Evolutionary conservation across 495 filamentous ascomycete species (phyloP).

Genomic region (Aspergillus nanangensis): DNA sequence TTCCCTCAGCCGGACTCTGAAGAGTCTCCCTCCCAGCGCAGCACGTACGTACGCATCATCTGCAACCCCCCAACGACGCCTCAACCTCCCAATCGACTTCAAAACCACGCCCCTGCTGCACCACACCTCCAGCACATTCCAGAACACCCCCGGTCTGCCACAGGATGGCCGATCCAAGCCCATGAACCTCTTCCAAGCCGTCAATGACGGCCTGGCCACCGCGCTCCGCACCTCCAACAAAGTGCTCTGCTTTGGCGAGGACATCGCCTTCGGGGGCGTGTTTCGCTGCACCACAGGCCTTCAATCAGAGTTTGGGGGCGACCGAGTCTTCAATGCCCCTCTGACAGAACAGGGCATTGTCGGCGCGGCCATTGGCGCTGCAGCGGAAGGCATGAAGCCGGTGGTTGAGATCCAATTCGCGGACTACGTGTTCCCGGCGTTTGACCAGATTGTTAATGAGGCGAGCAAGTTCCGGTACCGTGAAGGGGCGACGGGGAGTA

Average conservation of each 20-base stretch:
- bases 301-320: conserved; percentile 76
- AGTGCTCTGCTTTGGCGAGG: conserved; percentile 90
- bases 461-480: conserved; percentile 90
- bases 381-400: conserved; percentile 87
- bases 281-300: conserved; percentile 94
- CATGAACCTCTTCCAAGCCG: conserved; percentile 87
- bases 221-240: conserved; percentile 78
- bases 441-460: conserved; percentile 97
- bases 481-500: conserved; percentile 65
- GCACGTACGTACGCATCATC: conserved; percentile 13
- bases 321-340: conserved; percentile 95
- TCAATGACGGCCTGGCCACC: conserved; percentile 82
- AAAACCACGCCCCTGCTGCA: conserved; percentile 74
- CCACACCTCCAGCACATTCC: conserved; percentile 68
- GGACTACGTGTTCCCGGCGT: conserved; percentile 94
- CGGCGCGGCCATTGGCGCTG: conserved; percentile 87
- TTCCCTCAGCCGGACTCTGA: too few species aligned
- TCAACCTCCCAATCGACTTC: conserved; percentile 90
- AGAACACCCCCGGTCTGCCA: conserved; percentile 57
- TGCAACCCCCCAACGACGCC: conserved; percentile 19
- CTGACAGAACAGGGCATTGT: conserved; percentile 92
- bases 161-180: conserved; percentile 67
- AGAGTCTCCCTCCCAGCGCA: too few species aligned
- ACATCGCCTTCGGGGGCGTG: conserved; percentile 94
- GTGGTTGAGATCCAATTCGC: conserved; percentile 99